These are phyloP conservation scores for Cyphellophora attinorum DNA, from an alignment of 2,329 filamentous ascomycete genomes.

Conservation along the genomic window DNA sequence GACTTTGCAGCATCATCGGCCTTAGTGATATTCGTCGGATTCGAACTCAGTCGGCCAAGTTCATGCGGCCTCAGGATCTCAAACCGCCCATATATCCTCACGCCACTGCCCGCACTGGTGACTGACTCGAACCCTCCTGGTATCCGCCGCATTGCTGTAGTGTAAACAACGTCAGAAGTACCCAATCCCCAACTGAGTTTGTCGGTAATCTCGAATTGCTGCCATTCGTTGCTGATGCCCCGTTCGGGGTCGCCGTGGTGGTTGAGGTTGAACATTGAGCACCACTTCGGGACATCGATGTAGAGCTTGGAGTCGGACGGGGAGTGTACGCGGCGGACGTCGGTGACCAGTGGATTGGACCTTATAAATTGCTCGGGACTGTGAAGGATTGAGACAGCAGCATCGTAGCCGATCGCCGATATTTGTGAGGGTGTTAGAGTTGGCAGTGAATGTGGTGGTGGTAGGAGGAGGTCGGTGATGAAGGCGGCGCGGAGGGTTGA, in stretches of 20 bases:
- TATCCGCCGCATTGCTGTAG: constrained; percentile 9
- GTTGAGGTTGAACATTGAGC: constrained; percentile 5
- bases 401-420: constrained; percentile 5
- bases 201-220: constrained; percentile 17
- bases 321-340: constrained; percentile 5
- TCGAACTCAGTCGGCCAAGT: background rate
- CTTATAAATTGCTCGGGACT: constrained; percentile 9
- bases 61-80: constrained; percentile 2
- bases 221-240: constrained; percentile 5
- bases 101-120: constrained; percentile 16
- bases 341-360: constrained; percentile 10
- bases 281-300: constrained; percentile 7
- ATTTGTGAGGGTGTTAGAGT: constrained; percentile 7
- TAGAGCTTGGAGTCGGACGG: constrained; percentile 6
- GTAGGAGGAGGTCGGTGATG: constrained; percentile 15
- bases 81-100: constrained; percentile 12
- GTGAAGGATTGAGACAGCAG: constrained; percentile 11
- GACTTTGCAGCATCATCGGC: constrained; percentile 1
- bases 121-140: constrained; percentile 14
- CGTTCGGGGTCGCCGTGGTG: background rate
- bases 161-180: constrained; percentile 11
- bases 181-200: constrained; percentile 7
- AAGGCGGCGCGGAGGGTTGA: constrained; percentile 13
- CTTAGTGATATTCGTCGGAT: background rate
- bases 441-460: constrained; percentile 4